These are phyloP conservation scores for Ceratocystis eucalypticola DNA, from an alignment of 2,329 filamentous ascomycete genomes.

Conservation along the genomic window DNA sequence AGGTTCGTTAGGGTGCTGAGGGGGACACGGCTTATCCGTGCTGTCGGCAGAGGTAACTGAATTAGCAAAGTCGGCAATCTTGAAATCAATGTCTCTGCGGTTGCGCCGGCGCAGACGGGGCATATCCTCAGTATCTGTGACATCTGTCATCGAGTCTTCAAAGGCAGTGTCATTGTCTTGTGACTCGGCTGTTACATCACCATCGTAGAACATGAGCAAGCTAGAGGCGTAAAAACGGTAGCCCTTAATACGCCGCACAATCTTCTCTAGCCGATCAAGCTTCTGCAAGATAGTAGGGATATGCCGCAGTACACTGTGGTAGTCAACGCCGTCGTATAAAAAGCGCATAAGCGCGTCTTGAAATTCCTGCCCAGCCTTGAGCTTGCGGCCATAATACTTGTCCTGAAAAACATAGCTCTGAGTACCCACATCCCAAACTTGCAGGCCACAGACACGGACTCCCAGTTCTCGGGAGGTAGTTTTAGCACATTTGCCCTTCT, in stretches of 20 bases:
- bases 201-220: slow-evolving; percentile 90
- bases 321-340: slow-evolving; percentile 76
- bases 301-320: slow-evolving; percentile 66
- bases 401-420: slow-evolving; percentile 90
- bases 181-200: slow-evolving; percentile 45
- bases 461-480: slow-evolving; percentile 88
- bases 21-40: slow-evolving; percentile 56
- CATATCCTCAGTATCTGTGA: slow-evolving; percentile 45
- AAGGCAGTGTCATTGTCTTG: slow-evolving; percentile 37
- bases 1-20: slow-evolving; percentile 63
- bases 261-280: slow-evolving; percentile 66
- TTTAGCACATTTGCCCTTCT: slow-evolving; percentile 79
- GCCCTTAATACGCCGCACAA: slow-evolving; percentile 63
- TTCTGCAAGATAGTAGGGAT: slow-evolving; percentile 81
- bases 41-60: slow-evolving; percentile 81
- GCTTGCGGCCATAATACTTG: slow-evolving; percentile 86
- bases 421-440: slow-evolving; percentile 80
- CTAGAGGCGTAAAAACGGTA: slow-evolving; percentile 95
- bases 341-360: slow-evolving; percentile 79
- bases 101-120: slow-evolving; percentile 35
- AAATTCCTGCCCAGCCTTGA: slow-evolving; percentile 81
- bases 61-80: slow-evolving; percentile 97
- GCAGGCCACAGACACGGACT: slow-evolving; percentile 86
- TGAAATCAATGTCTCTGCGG: slow-evolving; percentile 64
- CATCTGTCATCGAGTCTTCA: slow-evolving; percentile 45